Conservation (phyloP, 331 rosid genomes). For the Erythrophleum ivorense region DNA sequence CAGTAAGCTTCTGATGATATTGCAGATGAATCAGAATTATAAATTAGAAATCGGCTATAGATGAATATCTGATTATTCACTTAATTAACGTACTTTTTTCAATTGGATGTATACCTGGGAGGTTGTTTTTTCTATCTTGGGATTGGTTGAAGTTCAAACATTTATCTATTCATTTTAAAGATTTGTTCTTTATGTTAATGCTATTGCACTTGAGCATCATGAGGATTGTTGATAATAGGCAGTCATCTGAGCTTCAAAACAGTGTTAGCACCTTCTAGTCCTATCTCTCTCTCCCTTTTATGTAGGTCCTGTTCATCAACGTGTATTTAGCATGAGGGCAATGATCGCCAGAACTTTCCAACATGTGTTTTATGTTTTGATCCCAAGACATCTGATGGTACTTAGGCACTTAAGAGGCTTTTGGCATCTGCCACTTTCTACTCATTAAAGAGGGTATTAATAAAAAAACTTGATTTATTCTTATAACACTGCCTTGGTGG, state of each 20-base stretch:
- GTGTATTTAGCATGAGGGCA: constrained; percentile 4
- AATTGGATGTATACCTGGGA: not conserved
- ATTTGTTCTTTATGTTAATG: constrained; percentile 11
- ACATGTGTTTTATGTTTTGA: not conserved
- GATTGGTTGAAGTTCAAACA: not conserved
- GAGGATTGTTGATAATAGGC: not conserved
- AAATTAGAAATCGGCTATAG: constrained; percentile 9
- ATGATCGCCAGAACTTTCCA: not conserved
- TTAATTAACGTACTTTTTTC: constrained; percentile 7
- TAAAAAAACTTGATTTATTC: not conserved
- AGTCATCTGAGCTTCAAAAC: constrained; percentile 31
- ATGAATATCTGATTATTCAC: not conserved
- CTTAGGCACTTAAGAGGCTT: not conserved
- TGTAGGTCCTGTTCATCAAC: constrained; percentile 6
- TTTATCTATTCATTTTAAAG: constrained; percentile 32
- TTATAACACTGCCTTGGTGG: constrained; percentile 6
- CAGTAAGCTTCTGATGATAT: constrained; percentile 56
- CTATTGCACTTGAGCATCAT: not conserved
- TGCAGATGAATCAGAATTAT: constrained; percentile 21
- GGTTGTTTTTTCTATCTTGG: constrained; percentile 15
- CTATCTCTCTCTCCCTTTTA: not conserved
- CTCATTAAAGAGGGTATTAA: not conserved
- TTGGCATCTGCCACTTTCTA: constrained; percentile 18
- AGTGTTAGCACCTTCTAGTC: constrained; percentile 15
- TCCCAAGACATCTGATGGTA: constrained; percentile 12